phyloP scores from a whole-genome alignment of 2,329 filamentous ascomycete species.

The Pseudogymnoascus sp. region DNA sequence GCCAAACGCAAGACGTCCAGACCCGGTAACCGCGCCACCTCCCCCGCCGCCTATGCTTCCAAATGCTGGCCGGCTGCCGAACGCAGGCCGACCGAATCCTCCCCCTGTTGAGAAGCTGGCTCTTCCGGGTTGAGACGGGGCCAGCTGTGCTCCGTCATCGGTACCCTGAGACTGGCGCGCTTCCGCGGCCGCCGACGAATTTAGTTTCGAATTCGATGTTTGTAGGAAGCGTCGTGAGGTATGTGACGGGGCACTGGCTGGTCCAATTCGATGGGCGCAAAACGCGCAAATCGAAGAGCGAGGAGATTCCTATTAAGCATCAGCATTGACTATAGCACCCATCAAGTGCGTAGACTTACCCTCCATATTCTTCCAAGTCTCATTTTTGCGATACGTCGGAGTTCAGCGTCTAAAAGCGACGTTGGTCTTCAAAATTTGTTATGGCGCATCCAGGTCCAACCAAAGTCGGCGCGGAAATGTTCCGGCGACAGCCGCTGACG shows the following conservation, averaged over 20 bases:
- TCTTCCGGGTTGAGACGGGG: background rate
- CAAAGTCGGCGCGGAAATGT: constrained; percentile 9
- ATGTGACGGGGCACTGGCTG: constrained; percentile 25
- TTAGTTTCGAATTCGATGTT: constrained; percentile 20
- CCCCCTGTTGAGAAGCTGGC: background rate
- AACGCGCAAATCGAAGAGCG: constrained; percentile 28
- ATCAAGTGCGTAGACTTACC: constrained; percentile 17
- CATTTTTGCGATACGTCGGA: constrained; percentile 20
- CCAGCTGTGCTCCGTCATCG: background rate
- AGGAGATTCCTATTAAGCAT: constrained; percentile 21
- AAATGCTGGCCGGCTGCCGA: constrained; percentile 12
- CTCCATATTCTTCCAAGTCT: constrained; percentile 26
- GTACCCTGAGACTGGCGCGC: background rate
- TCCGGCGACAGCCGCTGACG: background rate
- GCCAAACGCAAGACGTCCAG: constrained; percentile 7
- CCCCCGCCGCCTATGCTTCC: background rate
- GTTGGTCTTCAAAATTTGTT: constrained; percentile 15
- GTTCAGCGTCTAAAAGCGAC: background rate
- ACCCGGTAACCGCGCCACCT: background rate
- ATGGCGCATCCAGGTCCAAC: constrained; percentile 2
- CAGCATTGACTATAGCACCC: background rate
- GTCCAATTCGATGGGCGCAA: constrained; percentile 28
- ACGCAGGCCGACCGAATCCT: constrained; percentile 16
- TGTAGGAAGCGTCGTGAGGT: constrained; percentile 28
- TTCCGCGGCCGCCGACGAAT: background rate